Evolutionary conservation across 108 stramenopile genomes (phyloP).

Genomic region (Pseudonitzschia multiseries): DNA sequence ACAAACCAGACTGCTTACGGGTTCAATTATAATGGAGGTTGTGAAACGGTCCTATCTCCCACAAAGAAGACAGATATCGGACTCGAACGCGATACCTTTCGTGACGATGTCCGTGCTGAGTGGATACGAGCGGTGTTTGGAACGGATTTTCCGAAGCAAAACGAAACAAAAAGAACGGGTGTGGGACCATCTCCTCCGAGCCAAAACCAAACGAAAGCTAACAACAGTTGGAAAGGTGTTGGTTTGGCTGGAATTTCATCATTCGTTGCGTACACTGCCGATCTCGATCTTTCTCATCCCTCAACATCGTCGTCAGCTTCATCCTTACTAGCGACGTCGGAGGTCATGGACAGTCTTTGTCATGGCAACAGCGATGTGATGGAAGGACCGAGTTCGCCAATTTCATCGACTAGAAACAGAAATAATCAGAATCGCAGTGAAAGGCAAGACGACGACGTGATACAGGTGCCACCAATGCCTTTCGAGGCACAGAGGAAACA

Average conservation of each 20-base stretch:
- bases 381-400: not conserved
- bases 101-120: slow-evolving; percentile 35
- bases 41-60: not conserved
- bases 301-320: slow-evolving; percentile 7
- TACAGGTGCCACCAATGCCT: not conserved
- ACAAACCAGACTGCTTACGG: not conserved
- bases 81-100: not conserved
- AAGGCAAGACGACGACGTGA: not conserved
- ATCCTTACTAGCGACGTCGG: not conserved
- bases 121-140: slow-evolving; percentile 86
- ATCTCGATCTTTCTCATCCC: slow-evolving; percentile 13
- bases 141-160: slow-evolving; percentile 38
- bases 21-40: not conserved
- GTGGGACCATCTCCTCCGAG: not conserved
- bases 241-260: slow-evolving; percentile 47
- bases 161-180: not conserved
- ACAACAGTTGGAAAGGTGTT: slow-evolving; percentile 37
- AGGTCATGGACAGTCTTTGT: too few species aligned
- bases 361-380: not conserved
- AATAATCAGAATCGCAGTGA: not conserved
- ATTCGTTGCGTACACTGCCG: slow-evolving; percentile 42
- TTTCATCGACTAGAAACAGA: not conserved
- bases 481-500: slow-evolving; percentile 21
- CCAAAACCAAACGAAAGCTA: slow-evolving; percentile 4
- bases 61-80: not conserved